A percentile compares a stretch with the other conserved stretches of the same genome.
Evolutionary conservation across 1,284 basidiomycete genomes (phyloP).

Genomic region (Fomes fomentarius): DNA sequence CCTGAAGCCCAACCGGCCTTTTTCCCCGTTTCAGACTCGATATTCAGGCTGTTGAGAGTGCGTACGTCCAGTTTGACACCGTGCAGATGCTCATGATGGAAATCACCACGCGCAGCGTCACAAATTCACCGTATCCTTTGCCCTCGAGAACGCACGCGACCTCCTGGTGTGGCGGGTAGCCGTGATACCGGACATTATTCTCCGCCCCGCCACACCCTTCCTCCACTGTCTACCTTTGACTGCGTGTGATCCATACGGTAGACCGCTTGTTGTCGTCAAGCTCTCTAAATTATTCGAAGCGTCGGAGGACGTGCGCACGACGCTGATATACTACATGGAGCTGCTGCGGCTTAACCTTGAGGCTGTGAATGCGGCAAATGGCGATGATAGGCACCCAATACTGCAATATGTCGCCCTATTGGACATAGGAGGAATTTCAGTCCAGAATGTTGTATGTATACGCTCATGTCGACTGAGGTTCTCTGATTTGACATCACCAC

Average conservation of each 20-base stretch:
- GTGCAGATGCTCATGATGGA: neutral
- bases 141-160: conserved; percentile 60
- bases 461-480: neutral
- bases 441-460: conserved; percentile 61
- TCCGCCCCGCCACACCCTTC: conserved; percentile 32
- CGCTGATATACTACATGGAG: conserved; percentile 55
- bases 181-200: conserved; percentile 43
- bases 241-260: conserved; percentile 59
- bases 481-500: neutral
- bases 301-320: conserved; percentile 41
- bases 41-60: conserved; percentile 71
- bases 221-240: conserved; percentile 54
- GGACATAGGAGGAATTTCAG: conserved; percentile 64
- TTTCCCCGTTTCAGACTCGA: conserved; percentile 44
- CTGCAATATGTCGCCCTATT: conserved; percentile 73
- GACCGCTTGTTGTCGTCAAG: conserved; percentile 59
- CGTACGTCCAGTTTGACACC: conserved; percentile 22
- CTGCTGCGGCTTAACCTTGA: conserved; percentile 56
- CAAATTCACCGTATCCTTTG: conserved; percentile 63
- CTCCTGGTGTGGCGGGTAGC: conserved; percentile 62
- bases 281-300: conserved; percentile 41
- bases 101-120: conserved; percentile 56
- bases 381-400: conserved; percentile 36
- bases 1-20: neutral
- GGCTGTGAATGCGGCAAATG: conserved; percentile 37